phyloP scores from a whole-genome alignment of 2,329 filamentous ascomycete genomes.

The Sphaerulina musiva region DNA sequence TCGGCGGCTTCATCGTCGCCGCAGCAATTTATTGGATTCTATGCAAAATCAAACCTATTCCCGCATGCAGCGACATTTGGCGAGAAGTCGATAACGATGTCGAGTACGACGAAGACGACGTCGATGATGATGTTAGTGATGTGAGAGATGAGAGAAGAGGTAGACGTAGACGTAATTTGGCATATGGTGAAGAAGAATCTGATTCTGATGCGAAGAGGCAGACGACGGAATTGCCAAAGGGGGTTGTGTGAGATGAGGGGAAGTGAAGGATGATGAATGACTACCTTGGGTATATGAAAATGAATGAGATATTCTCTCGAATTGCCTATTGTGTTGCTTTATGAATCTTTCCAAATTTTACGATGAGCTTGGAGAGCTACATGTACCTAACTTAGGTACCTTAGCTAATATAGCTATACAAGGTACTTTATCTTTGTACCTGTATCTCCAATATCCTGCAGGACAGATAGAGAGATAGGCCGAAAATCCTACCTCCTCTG shows the following conservation, averaged over 20 bases:
- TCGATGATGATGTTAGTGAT: slow-evolving; percentile 44
- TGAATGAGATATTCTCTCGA: too few relatives aligned
- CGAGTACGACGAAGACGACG: too few relatives aligned
- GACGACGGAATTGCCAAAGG: slow-evolving; percentile 11
- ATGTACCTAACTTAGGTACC: too few relatives aligned
- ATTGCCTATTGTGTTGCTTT: too few relatives aligned
- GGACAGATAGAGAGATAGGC: too few relatives aligned
- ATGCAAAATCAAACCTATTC: slow-evolving; percentile 63
- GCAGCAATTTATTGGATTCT: slow-evolving; percentile 61
- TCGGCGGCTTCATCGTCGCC: slow-evolving; percentile 71
- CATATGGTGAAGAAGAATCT: slow-evolving; percentile 25
- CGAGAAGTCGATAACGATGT: slow-evolving; percentile 52
- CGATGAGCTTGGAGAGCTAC: too few relatives aligned
- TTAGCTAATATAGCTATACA: too few relatives aligned
- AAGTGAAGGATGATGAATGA: neutral
- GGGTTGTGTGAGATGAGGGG: neutral
- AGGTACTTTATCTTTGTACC: too few relatives aligned
- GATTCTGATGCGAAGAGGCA: slow-evolving; percentile 6
- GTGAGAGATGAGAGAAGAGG: slow-evolving; percentile 15
- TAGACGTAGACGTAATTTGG: slow-evolving; percentile 22
- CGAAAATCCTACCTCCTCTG: too few relatives aligned
- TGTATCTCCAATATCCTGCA: too few relatives aligned
- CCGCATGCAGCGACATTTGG: slow-evolving; percentile 69
- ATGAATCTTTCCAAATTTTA: too few relatives aligned
- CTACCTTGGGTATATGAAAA: too few relatives aligned